Evolutionary conservation across 371 early-diverging fungal genomes (phyloP).

Genomic region (Nematocida ironsii): DNA sequence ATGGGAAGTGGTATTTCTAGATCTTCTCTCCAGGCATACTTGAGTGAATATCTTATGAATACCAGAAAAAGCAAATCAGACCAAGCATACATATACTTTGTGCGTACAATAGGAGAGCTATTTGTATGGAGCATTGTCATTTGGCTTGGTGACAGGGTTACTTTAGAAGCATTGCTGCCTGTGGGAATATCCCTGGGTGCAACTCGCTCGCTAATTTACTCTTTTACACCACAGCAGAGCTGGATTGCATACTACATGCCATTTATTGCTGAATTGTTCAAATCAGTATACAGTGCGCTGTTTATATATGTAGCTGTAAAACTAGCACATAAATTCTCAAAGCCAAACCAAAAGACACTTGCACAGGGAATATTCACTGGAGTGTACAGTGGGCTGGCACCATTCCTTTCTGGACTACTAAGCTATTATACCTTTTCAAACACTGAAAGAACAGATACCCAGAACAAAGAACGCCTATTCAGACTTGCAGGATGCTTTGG

Average conservation of each 20-base stretch:
- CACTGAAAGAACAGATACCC: background rate
- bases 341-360: slow-evolving; percentile 17
- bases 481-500: slow-evolving; percentile 39
- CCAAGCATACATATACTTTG: slow-evolving; percentile 34
- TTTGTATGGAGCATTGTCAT: slow-evolving; percentile 52
- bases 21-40: slow-evolving; percentile 51
- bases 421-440: slow-evolving; percentile 37
- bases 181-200: slow-evolving; percentile 32
- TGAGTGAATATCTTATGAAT: slow-evolving; percentile 32
- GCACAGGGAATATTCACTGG: slow-evolving; percentile 54
- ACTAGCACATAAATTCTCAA: slow-evolving; percentile 39
- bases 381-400: slow-evolving; percentile 53
- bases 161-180: slow-evolving; percentile 35
- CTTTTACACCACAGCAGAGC: background rate
- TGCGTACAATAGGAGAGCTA: slow-evolving; percentile 46
- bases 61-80: background rate
- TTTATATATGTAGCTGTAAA: slow-evolving; percentile 48
- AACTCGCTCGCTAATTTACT: slow-evolving; percentile 24
- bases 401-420: slow-evolving; percentile 50
- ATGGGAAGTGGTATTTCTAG: slow-evolving; percentile 53
- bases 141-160: slow-evolving; percentile 28
- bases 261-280: slow-evolving; percentile 47
- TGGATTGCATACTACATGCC: background rate
- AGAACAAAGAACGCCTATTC: slow-evolving; percentile 28
- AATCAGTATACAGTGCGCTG: slow-evolving; percentile 50